Conservation (phyloP, 2,329 filamentous ascomycete species). For the Colletotrichum spaethianum region DNA sequence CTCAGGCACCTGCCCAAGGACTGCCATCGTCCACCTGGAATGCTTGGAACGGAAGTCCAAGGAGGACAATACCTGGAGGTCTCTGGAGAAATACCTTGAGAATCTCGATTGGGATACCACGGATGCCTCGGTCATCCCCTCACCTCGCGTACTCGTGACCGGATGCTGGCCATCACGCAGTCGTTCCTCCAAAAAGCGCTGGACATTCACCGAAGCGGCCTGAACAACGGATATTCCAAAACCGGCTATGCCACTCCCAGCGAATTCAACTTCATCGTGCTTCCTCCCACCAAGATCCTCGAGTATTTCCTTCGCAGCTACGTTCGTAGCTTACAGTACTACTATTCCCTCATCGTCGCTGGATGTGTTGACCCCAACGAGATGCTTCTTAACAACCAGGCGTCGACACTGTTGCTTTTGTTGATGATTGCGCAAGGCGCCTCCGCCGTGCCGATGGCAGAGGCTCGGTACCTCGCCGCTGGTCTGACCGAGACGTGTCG, state of each 20-base stretch:
- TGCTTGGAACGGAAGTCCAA: constrained; percentile 65
- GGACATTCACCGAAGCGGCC: constrained; percentile 73
- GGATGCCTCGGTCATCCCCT: constrained; percentile 61
- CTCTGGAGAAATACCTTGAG: constrained; percentile 59
- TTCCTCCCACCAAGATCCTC: constrained; percentile 76
- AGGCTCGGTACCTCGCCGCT: constrained; percentile 75
- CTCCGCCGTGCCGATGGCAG: constrained; percentile 74
- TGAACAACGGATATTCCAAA: constrained; percentile 56
- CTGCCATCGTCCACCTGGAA: constrained; percentile 66
- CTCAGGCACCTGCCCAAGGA: constrained; percentile 62
- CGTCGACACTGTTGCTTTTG: constrained; percentile 75
- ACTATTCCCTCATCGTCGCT: constrained; percentile 73
- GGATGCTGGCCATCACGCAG: constrained; percentile 80
- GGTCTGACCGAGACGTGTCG: constrained; percentile 80
- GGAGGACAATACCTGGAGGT: constrained; percentile 62
- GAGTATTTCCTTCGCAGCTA: constrained; percentile 78
- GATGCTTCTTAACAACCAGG: constrained; percentile 76
- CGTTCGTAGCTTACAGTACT: constrained; percentile 75
- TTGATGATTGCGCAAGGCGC: constrained; percentile 82
- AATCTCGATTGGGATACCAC: constrained; percentile 53
- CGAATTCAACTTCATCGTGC: constrained; percentile 73
- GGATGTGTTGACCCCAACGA: constrained; percentile 77
- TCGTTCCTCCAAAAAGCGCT: constrained; percentile 79
- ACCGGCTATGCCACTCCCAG: constrained; percentile 61
- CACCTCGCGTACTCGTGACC: constrained; percentile 70